These are phyloP conservation scores for Nakazawaea wyomingensis DNA, from an alignment of 805 yeast species.

Conservation along the genomic window DNA sequence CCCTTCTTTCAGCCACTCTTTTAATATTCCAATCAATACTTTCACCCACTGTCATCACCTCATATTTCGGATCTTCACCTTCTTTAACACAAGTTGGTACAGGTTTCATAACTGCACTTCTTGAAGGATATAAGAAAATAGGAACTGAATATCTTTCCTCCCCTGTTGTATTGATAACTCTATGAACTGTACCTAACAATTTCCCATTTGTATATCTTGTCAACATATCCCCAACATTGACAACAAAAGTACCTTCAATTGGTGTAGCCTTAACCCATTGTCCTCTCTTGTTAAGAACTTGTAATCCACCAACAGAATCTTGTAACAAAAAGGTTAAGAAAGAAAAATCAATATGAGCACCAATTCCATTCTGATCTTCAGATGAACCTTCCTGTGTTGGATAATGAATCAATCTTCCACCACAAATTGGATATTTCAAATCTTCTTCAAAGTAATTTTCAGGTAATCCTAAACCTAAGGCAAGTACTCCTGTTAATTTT, in stretches of 20 bases:
- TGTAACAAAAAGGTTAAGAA: constrained; percentile 30
- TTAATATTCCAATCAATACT: constrained; percentile 11
- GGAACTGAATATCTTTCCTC: constrained; percentile 25
- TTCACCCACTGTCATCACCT: constrained; percentile 9
- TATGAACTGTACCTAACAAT: constrained; percentile 33
- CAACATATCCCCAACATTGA: constrained; percentile 35
- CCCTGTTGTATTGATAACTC: constrained; percentile 29
- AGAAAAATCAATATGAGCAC: constrained; percentile 35
- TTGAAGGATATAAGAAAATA: constrained; percentile 22
- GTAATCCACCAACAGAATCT: constrained; percentile 32
- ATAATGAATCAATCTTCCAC: constrained; percentile 29
- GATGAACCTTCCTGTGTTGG: constrained; percentile 24
- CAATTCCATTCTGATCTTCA: constrained; percentile 29
- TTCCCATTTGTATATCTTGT: constrained; percentile 33
- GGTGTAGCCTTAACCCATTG: constrained; percentile 30
- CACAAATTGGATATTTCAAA: constrained; percentile 23
- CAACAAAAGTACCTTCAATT: constrained; percentile 28
- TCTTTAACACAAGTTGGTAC: constrained; percentile 17
- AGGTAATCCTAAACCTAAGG: constrained; percentile 25
- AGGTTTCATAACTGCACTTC: constrained; percentile 18
- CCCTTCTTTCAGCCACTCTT: constrained; percentile 9
- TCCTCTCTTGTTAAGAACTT: constrained; percentile 28
- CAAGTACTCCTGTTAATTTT: constrained; percentile 22
- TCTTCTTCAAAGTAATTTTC: constrained; percentile 23
- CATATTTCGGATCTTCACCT: constrained; percentile 11